Base-by-base conservation (phyloP, 2,329 filamentous ascomycete species). In the Hymenotorrendiella dingleyae region DNA sequence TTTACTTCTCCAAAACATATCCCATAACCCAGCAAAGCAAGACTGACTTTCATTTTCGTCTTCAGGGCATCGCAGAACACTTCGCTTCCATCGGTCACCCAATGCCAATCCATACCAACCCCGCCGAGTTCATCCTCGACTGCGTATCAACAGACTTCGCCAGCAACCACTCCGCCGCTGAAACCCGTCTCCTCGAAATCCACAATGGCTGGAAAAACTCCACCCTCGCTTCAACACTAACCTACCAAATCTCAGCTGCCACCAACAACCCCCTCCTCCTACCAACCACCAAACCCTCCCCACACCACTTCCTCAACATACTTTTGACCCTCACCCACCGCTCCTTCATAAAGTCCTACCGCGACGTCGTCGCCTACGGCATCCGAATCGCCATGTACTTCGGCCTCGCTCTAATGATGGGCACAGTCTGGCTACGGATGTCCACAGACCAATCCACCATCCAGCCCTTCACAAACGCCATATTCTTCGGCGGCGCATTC, bases 371-470 rank as follows among this genome's bases (percentile, higher is more conserved):
- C 39, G 86, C 82, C 0, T 94, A 94, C 57, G 85, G 84, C 0
- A 87, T 93, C 53, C 78, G 88, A 3, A 71, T 93, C 30, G 82
- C 76, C 29, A 94, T 94, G 86, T 93, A 94, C 62, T 71, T 82
- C 47, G 77, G 78, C 1, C 71, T 94, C 12, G 86, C 86, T 1
- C 77, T 93, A 54, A 82, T 93, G 76, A 89, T 91, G 82, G 87
- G 88, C 4, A 94, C 88, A 0, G 84, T 94, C 10, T 94, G 86
- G 82, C 67, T 94, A 11, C 78, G 87, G 5, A 70, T 94, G 3
- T 66, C 73, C 4, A 72, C 82, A 0, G 67, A 72, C 0, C 87
- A 94, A 59, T 68, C 73, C 43, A 83, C 84, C 45, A 91, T 94
- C 53, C 82, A 87, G 55, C 80, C 86, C 0, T 85, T 86, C 55